Conservation (phyloP, 2,329 filamentous ascomycete species). For the Alternaria alternata region DNA sequence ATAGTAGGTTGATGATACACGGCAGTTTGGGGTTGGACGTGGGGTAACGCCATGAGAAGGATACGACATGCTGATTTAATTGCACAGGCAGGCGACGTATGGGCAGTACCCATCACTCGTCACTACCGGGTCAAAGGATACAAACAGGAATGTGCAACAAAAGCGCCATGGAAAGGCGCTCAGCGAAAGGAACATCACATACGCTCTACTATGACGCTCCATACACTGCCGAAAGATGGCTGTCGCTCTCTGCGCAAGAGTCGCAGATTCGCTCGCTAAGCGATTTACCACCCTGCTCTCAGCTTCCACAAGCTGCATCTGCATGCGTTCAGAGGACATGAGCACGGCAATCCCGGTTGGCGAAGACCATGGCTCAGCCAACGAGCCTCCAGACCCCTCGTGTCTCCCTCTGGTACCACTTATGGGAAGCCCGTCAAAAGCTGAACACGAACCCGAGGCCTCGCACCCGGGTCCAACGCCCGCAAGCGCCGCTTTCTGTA, state of each 20-base stretch:
- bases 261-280: slow-evolving; percentile 10
- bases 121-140: not conserved
- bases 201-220: not conserved
- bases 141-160: slow-evolving; percentile 3
- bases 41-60: slow-evolving; percentile 8
- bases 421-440: slow-evolving; percentile 11
- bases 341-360: slow-evolving; percentile 15
- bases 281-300: slow-evolving; percentile 4
- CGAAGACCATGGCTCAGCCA: slow-evolving; percentile 10
- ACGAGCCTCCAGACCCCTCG: slow-evolving; percentile 8
- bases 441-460: slow-evolving; percentile 26
- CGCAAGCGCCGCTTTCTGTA: slow-evolving; percentile 13
- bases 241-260: slow-evolving; percentile 1
- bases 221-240: not conserved
- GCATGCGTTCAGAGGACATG: slow-evolving; percentile 7
- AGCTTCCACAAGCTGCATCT: slow-evolving; percentile 11
- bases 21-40: slow-evolving; percentile 12
- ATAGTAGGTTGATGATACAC: slow-evolving; percentile 20
- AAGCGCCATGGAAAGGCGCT: not conserved
- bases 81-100: slow-evolving; percentile 9
- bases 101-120: not conserved
- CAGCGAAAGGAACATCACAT: not conserved
- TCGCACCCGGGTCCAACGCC: slow-evolving; percentile 25
- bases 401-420: slow-evolving; percentile 8
- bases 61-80: slow-evolving; percentile 14